Conservation (phyloP, 2,329 filamentous ascomycete genomes). For the Colletotrichum gloeosporioides region DNA sequence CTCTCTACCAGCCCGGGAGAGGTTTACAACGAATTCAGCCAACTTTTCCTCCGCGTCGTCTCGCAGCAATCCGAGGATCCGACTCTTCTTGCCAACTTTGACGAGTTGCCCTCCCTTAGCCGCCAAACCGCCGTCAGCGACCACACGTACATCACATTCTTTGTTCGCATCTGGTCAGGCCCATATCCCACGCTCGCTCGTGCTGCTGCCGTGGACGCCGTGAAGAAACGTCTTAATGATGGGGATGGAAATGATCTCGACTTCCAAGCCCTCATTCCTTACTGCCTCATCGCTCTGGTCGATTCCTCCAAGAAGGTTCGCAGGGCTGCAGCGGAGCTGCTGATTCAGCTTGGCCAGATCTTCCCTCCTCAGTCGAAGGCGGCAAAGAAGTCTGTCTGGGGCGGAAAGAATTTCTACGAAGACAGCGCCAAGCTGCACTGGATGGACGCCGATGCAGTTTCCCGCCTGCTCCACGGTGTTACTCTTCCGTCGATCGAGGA, state of each 20-base stretch:
- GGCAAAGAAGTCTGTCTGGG: constrained; percentile 61
- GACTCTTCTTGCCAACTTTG: constrained; percentile 53
- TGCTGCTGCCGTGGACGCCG: constrained; percentile 70
- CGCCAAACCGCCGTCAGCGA: constrained; percentile 60
- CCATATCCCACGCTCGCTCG: constrained; percentile 73
- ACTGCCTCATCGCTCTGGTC: constrained; percentile 74
- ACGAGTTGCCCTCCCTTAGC: constrained; percentile 59
- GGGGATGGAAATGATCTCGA: constrained; percentile 60
- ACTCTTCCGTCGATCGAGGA: constrained; percentile 84
- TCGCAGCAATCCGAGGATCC: constrained; percentile 45
- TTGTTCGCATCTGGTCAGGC: constrained; percentile 76
- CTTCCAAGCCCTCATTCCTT: constrained; percentile 83
- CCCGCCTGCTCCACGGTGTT: constrained; percentile 67
- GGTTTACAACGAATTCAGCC: constrained; percentile 63
- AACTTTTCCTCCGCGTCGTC: constrained; percentile 61
- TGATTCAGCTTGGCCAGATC: constrained; percentile 59
- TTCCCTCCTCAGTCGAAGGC: constrained; percentile 46
- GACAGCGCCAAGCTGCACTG: constrained; percentile 56
- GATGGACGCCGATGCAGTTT: constrained; percentile 62
- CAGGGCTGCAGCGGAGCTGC: constrained; percentile 72
- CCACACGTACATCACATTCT: constrained; percentile 76
- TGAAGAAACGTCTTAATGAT: constrained; percentile 61
- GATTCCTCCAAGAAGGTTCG: constrained; percentile 81
- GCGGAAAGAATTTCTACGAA: constrained; percentile 69
- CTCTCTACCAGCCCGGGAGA: constrained; percentile 54